Conservation (phyloP, 2,329 filamentous ascomycete species). For the Epichloe aotearoae region DNA sequence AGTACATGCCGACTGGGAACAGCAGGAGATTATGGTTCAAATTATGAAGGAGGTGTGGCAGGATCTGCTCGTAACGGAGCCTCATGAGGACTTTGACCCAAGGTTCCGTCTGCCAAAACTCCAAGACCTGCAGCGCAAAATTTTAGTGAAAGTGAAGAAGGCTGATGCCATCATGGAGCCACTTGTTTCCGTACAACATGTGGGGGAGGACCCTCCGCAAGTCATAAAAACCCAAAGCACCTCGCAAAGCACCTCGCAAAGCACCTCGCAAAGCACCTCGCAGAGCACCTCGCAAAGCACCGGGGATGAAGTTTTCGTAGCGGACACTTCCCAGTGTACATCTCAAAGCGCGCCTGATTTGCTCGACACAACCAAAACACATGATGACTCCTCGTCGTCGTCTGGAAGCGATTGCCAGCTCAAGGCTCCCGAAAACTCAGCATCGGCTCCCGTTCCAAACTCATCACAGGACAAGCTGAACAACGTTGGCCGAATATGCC, state of each 20-base stretch:
- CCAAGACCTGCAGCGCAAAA: slow-evolving; percentile 61
- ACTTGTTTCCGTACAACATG: background rate
- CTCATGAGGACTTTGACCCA: slow-evolving; percentile 36
- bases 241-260: slow-evolving; percentile 9
- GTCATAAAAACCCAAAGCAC: slow-evolving; percentile 16
- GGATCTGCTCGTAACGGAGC: slow-evolving; percentile 53
- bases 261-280: slow-evolving; percentile 14
- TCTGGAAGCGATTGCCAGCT: slow-evolving; percentile 29
- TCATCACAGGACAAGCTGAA: slow-evolving; percentile 15
- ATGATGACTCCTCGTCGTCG: slow-evolving; percentile 25
- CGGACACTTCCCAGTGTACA: background rate
- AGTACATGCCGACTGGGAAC: slow-evolving; percentile 68
- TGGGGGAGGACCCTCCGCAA: background rate
- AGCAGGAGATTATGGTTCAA: slow-evolving; percentile 84
- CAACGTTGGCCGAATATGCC: slow-evolving; percentile 51
- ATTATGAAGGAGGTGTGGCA: slow-evolving; percentile 89
- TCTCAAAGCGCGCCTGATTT: slow-evolving; percentile 14
- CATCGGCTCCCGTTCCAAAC: background rate
- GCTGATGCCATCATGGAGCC: slow-evolving; percentile 22
- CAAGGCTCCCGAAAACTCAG: slow-evolving; percentile 3
- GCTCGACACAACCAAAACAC: slow-evolving; percentile 14
- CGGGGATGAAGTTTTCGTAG: background rate
- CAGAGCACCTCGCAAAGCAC: slow-evolving; percentile 13
- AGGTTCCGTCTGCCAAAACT: slow-evolving; percentile 52
- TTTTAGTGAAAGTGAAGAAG: slow-evolving; percentile 70